These are phyloP conservation scores for Triangularia setosa DNA, from an alignment of 2,329 filamentous ascomycete genomes.

Conservation along the genomic window DNA sequence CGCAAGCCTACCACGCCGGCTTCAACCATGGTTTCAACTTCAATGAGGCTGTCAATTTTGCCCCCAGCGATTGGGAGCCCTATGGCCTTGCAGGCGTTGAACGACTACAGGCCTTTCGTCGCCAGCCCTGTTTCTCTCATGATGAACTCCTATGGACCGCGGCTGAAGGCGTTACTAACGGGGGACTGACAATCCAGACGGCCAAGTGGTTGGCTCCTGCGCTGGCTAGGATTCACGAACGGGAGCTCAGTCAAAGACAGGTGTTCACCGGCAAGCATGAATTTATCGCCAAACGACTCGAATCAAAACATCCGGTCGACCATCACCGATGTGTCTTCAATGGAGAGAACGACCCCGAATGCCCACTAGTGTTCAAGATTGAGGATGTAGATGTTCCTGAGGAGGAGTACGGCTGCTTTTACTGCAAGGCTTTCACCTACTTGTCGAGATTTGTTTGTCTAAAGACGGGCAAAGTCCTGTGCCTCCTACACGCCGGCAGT, in stretches of 20 bases:
- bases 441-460: constrained; percentile 85
- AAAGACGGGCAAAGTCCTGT: constrained; percentile 76
- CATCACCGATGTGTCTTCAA: constrained; percentile 53
- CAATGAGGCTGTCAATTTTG: constrained; percentile 98
- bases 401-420: constrained; percentile 86
- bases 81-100: constrained; percentile 84
- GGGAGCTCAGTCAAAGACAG: constrained; percentile 66
- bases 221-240: constrained; percentile 69
- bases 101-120: constrained; percentile 78
- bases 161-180: constrained; percentile 68
- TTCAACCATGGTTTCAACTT: constrained; percentile 99
- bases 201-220: constrained; percentile 94
- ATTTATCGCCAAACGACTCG: constrained; percentile 23
- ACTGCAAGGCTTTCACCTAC: constrained; percentile 91
- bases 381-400: constrained; percentile 76
- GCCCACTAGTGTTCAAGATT: constrained; percentile 58
- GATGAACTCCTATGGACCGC: constrained; percentile 92
- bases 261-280: constrained; percentile 53
- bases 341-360: constrained; percentile 47
- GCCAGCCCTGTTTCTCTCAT: constrained; percentile 95
- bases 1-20: constrained; percentile 93
- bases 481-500: constrained; percentile 74
- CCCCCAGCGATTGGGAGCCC: constrained; percentile 90
- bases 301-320: constrained; percentile 54
- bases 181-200: constrained; percentile 69